phyloP scores from a whole-genome alignment of 768 basidiomycete genomes.

The Psilocybe cyanescens region DNA sequence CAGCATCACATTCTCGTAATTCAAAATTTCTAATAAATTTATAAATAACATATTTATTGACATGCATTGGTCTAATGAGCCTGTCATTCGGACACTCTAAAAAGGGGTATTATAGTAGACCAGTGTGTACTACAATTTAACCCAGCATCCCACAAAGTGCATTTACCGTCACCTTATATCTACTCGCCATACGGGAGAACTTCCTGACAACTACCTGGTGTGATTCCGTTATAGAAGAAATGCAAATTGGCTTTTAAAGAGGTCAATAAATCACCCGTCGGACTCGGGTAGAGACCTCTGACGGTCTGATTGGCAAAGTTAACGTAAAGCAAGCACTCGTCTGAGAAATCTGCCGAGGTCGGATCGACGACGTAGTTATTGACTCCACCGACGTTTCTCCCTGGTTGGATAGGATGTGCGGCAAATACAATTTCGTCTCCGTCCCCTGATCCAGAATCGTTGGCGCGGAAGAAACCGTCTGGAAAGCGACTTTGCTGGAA shows the following conservation, averaged over 20 bases:
- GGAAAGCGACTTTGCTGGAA: slow-evolving; percentile 27
- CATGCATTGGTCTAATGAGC: too few species aligned
- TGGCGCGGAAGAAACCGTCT: slow-evolving; percentile 22
- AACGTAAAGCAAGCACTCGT: slow-evolving; percentile 23
- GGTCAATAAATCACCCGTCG: slow-evolving; percentile 16
- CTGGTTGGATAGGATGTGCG: slow-evolving; percentile 22
- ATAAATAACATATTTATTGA: too few species aligned
- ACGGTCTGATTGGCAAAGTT: slow-evolving; percentile 26
- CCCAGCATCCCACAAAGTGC: too few species aligned
- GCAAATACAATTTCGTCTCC: slow-evolving; percentile 13
- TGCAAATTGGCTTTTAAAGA: slow-evolving; percentile 22
- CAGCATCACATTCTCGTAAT: too few species aligned
- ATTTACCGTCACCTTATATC: too few species aligned
- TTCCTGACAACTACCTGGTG: too few species aligned
- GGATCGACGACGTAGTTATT: slow-evolving; percentile 24
- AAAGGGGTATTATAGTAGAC: too few species aligned
- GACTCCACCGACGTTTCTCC: slow-evolving; percentile 20
- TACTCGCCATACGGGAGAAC: too few species aligned
- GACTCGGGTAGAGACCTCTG: slow-evolving; percentile 23
- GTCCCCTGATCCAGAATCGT: slow-evolving; percentile 10
- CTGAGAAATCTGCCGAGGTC: slow-evolving; percentile 20
- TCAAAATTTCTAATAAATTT: too few species aligned
- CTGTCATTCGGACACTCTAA: too few species aligned
- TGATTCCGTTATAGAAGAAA: slow-evolving; percentile 12
- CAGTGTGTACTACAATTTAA: too few species aligned